Base-by-base conservation (phyloP, 2,329 filamentous ascomycete species). In the Colletotrichum neosansevieriae region DNA sequence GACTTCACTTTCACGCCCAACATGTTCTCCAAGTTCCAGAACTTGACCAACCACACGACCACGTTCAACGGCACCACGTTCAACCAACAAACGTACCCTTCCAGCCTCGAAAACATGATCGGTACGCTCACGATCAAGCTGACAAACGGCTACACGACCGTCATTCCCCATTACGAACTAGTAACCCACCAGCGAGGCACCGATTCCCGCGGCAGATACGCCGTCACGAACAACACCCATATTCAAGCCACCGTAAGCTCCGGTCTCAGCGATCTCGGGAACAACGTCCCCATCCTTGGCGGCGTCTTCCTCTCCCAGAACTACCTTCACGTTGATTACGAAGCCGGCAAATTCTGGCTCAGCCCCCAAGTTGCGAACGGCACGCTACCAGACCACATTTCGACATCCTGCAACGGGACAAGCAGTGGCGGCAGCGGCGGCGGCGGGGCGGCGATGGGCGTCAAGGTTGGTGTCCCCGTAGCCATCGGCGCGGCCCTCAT, bases 101-200 rank as follows among this genome's bases (percentile, higher is more conserved):
- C 54, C 11, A 59, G 58, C 10, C 50, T 59, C 19, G 66, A 72
- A 45, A 45, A 58, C 4, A 56, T 64, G 34, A 54, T 72, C 5
- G 70, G 70, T 12, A 56, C 65, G 2, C 56, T 72, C n/a, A 72
- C 69, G 0, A 69, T 72, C 24, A 66, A 54, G n/a, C 38, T 72
- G 34, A 50, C 66, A 17, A 71, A 72, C 47, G 69, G 69, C 13
- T 72, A 72, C 34, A 71, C 65, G 12, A 70, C 53, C 3, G 66
- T 71, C 7, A 72, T 72, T n/a, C 70, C 70, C 2, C 70, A 72
- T 17, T 67, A 71, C 69, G 70, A 72, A 38, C 36, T 72, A 7
- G 70, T 72, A 4, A 49, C 21, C 6, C 53, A 69, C 9, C 38
- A 70, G 15, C 70, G 70, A 12, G 70, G 70, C 24, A 70, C 70